Evolutionary conservation across 1,284 basidiomycete species (phyloP), one percentile per base, ranked within the genome.

Genomic region (Cutaneotrichosporon sp.): DNA sequence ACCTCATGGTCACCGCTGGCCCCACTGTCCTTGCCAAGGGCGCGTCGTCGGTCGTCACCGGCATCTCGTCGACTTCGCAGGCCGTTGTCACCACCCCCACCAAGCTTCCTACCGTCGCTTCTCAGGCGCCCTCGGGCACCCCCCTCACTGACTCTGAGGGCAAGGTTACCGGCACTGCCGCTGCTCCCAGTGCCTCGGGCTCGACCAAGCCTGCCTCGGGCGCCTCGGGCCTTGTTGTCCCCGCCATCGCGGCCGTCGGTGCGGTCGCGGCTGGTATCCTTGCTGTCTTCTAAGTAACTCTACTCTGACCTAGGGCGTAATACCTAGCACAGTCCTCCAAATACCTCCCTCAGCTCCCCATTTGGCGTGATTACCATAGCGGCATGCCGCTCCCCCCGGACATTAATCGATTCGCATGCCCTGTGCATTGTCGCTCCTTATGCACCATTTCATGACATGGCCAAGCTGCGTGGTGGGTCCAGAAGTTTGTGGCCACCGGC

Each of bases 1-100:
- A 76, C 69, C 73, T 70, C 66, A 67, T 71, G 50, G 74, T 76
- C 36, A 75, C 71, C 22, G 72, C 75, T 26, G 69, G 71, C 38
- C 70, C 73, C 14, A 66, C 68, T 11, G 57, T 71, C 56, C 71
- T 73, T 49, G 60, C 51, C n/a, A 59, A 67, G 31, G 70, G 70
- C 21, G 64, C 71, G 2, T 70, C 70, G 49, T 34, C 58, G 38
- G 58, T 68, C 18, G 67, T 67, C 40, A 58, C 62, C 14, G 56
- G 36, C 26, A 64, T 76, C 61, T 55, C 60, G 18, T 67, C 74
- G 46, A 75, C 74, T 42, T 72, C 73, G 55, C 46, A 56, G 46
- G 65, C 63, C 21, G 50, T 47, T 31, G 56, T 62, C 61, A 65
- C 63, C 63, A 65, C 65, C 49, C 60, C 61, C 21, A 59, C 59